Evolutionary conservation across 2,329 filamentous ascomycete genomes (phyloP).

Genomic region (Tolypocladium ovalisporum): DNA sequence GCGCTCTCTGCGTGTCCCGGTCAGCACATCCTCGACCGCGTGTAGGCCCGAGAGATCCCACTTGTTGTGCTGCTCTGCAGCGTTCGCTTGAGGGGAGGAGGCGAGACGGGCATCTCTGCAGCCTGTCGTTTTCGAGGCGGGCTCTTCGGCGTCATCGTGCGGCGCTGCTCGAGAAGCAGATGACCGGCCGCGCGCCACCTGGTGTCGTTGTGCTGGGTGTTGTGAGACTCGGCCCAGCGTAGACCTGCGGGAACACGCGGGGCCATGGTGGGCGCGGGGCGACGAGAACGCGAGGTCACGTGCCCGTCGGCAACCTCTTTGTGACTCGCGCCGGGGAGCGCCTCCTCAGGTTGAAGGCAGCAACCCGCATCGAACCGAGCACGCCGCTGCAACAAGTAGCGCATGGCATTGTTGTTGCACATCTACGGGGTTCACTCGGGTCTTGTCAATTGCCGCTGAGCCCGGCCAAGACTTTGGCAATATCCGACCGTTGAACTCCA

Average conservation of each 20-base stretch:
- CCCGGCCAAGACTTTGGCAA: neutral
- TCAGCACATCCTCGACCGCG: slow-evolving; percentile 6
- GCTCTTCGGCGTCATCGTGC: slow-evolving; percentile 14
- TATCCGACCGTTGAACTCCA: neutral
- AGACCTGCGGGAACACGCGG: slow-evolving; percentile 3
- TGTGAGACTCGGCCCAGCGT: neutral
- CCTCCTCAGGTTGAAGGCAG: neutral
- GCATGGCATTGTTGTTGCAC: neutral
- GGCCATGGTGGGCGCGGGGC: slow-evolving; percentile 2
- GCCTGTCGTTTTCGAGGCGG: slow-evolving; percentile 22
- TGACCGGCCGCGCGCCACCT: neutral
- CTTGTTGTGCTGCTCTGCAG: slow-evolving; percentile 40
- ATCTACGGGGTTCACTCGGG: neutral
- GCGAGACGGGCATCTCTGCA: slow-evolving; percentile 34
- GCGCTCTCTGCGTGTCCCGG: slow-evolving; percentile 41
- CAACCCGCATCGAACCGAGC: neutral
- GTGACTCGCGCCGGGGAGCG: neutral
- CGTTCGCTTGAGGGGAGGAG: slow-evolving; percentile 42
- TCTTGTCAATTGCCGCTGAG: neutral
- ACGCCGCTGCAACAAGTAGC: neutral
- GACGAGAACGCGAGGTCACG: slow-evolving; percentile 20
- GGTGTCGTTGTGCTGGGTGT: neutral
- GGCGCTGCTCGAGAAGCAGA: neutral
- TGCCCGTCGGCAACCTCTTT: slow-evolving; percentile 3
- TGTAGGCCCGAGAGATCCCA: slow-evolving; percentile 10